A percentile compares a stretch with the other conserved stretches of the same genome.
phyloP scores from a whole-genome alignment of 1,139 yeast species.

The Pichia inconspicua region DNA sequence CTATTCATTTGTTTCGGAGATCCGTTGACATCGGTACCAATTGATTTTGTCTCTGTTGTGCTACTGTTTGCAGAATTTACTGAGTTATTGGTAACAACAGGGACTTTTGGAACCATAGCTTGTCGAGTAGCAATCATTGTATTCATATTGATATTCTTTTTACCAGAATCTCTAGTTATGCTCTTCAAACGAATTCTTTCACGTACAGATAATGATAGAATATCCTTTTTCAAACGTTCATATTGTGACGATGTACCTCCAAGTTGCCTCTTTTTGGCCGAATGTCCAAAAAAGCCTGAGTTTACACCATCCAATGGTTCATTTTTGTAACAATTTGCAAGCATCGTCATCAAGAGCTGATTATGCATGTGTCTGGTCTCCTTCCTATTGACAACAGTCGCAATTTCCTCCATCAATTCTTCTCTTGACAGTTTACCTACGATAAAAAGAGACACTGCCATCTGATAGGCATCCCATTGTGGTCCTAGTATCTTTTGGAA shows the following conservation, averaged over 20 bases:
- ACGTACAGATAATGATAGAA: conserved; percentile 76
- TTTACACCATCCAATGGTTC: conserved; percentile 42
- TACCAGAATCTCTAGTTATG: conserved; percentile 76
- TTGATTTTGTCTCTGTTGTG: not conserved
- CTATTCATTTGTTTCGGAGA: not conserved
- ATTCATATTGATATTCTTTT: conserved; percentile 67
- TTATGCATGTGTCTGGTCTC: conserved; percentile 59
- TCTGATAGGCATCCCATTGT: conserved; percentile 84
- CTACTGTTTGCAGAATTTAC: not conserved
- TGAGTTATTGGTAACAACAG: conserved; percentile 48
- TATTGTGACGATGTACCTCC: conserved; percentile 52
- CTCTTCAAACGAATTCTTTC: conserved; percentile 81
- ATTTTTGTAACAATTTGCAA: conserved; percentile 78
- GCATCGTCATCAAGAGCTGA: conserved; percentile 67
- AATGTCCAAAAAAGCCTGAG: conserved; percentile 46
- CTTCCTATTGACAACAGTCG: conserved; percentile 44
- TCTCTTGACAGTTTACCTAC: conserved; percentile 71
- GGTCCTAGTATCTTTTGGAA: conserved; percentile 65
- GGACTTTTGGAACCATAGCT: conserved; percentile 79
- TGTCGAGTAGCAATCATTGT: conserved; percentile 77
- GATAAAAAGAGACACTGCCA: conserved; percentile 64
- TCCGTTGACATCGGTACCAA: not conserved
- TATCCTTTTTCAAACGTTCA: conserved; percentile 76
- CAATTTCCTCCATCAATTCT: conserved; percentile 56
- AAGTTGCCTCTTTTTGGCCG: conserved; percentile 31